A percentile compares a stretch with the other conserved stretches of the same genome.
These are phyloP conservation scores for Powellomyces hirtus DNA, from an alignment of 192 early-diverging fungal species.

Conservation along the genomic window DNA sequence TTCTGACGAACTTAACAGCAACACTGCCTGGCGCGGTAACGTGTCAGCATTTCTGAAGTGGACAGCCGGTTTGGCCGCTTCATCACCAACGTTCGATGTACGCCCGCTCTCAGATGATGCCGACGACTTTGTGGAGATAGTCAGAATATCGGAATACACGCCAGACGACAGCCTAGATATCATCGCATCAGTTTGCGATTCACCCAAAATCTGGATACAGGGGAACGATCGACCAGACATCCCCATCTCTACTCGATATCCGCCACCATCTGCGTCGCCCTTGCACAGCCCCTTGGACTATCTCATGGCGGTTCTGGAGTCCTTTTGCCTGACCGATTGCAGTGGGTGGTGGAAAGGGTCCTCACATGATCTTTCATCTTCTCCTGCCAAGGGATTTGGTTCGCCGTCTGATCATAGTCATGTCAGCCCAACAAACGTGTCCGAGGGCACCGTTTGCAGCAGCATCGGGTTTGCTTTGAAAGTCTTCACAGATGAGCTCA, in stretches of 20 bases:
- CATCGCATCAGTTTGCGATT: neutral
- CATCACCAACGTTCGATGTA: neutral
- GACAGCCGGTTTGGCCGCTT: neutral
- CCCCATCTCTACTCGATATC: neutral
- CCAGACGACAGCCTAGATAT: neutral
- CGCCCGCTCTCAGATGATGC: neutral
- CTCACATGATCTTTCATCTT: neutral
- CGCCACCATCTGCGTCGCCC: neutral
- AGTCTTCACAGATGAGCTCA: no score
- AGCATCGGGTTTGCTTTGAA: no score
- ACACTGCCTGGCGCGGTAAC: neutral
- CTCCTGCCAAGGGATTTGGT: no score
- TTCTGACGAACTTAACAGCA: neutral
- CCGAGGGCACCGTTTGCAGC: no score
- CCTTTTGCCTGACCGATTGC: neutral
- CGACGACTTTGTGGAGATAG: neutral
- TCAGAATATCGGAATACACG: neutral
- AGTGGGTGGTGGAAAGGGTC: neutral
- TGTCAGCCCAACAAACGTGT: no score
- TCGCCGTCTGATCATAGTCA: no score
- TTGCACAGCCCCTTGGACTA: neutral
- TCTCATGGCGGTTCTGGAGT: neutral
- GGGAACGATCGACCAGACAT: neutral
- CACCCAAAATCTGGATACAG: neutral
- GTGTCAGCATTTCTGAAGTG: neutral